Conservation (phyloP, 2,329 filamentous ascomycete genomes). For the Annulohypoxylon truncatum region DNA sequence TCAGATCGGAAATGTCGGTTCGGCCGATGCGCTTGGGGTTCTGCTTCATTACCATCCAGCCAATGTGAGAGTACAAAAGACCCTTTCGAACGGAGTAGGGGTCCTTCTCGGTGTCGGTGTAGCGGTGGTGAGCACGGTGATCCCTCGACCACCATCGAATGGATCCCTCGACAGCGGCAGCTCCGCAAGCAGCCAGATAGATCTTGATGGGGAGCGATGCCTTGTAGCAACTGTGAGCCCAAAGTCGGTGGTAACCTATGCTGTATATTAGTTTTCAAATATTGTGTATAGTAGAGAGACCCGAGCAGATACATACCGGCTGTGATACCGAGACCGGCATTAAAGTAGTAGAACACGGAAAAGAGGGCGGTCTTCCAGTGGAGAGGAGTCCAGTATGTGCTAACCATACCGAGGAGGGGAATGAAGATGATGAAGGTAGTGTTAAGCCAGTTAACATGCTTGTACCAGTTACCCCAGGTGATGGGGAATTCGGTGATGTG, state of each 20-base stretch:
- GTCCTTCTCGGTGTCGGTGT: slow-evolving; percentile 64
- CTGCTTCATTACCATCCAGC: slow-evolving; percentile 67
- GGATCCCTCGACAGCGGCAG: slow-evolving; percentile 61
- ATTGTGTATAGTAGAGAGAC: background rate
- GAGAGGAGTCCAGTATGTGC: slow-evolving; percentile 79
- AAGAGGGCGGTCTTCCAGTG: slow-evolving; percentile 48
- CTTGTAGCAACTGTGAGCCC: slow-evolving; percentile 60
- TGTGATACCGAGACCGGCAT: slow-evolving; percentile 52
- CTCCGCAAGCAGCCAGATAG: slow-evolving; percentile 60
- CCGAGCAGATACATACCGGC: slow-evolving; percentile 43
- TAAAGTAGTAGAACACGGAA: slow-evolving; percentile 59
- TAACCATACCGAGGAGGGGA: slow-evolving; percentile 77
- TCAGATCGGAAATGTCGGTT: slow-evolving; percentile 62
- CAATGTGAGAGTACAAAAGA: slow-evolving; percentile 61
- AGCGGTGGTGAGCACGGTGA: slow-evolving; percentile 63
- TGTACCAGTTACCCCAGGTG: slow-evolving; percentile 86
- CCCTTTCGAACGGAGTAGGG: slow-evolving; percentile 65
- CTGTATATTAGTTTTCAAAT: slow-evolving; percentile 7
- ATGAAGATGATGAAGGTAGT: slow-evolving; percentile 82
- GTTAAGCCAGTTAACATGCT: slow-evolving; percentile 96
- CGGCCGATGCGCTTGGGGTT: slow-evolving; percentile 64
- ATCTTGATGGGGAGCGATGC: slow-evolving; percentile 58
- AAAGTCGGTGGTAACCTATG: slow-evolving; percentile 53
- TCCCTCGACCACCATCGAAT: slow-evolving; percentile 62
- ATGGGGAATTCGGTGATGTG: slow-evolving; percentile 88